Conservation (phyloP, 2,329 filamentous ascomycete species). For the Simplicillium aogashimaense region DNA sequence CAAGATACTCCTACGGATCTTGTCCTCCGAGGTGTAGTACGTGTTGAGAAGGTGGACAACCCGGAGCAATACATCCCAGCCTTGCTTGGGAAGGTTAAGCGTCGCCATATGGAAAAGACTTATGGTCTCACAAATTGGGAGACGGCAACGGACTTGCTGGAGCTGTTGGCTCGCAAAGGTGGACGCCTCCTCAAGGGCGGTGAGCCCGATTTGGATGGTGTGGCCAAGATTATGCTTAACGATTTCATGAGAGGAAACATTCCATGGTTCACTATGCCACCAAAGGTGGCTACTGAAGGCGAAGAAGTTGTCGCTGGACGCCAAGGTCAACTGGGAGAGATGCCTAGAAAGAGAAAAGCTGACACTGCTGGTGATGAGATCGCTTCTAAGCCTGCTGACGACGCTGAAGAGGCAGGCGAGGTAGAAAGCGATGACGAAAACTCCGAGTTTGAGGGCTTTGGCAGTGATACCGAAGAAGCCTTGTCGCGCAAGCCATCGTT, state of each 20-base stretch:
- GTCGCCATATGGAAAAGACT: conserved; percentile 81
- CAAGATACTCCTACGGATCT: conserved; percentile 81
- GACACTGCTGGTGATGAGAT: conserved; percentile 39
- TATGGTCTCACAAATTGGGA: conserved; percentile 79
- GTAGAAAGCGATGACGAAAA: conserved; percentile 38
- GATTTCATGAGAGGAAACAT: conserved; percentile 94
- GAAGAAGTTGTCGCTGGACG: conserved; percentile 54
- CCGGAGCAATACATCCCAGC: conserved; percentile 92
- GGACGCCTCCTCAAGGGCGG: conserved; percentile 82
- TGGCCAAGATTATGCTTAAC: conserved; percentile 93
- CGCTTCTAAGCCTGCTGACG: conserved; percentile 20
- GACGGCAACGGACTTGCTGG: conserved; percentile 72
- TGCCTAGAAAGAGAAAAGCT: conserved; percentile 68
- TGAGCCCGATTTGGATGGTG: conserved; percentile 90
- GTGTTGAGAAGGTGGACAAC: conserved; percentile 93
- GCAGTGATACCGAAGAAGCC: conserved; percentile 22
- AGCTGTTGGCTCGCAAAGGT: conserved; percentile 75
- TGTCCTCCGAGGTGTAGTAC: conserved; percentile 79
- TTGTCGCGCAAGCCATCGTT: conserved; percentile 20
- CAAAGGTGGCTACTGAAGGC: conserved; percentile 43
- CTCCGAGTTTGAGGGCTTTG: conserved; percentile 27
- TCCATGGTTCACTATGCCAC: conserved; percentile 87
- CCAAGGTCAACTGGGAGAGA: conserved; percentile 73
- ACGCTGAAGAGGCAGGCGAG: conserved; percentile 23
- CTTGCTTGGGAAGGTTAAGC: conserved; percentile 70